These are phyloP conservation scores for Arthrobotrys entomopaga DNA, from an alignment of 2,329 filamentous ascomycete genomes.

Conservation along the genomic window DNA sequence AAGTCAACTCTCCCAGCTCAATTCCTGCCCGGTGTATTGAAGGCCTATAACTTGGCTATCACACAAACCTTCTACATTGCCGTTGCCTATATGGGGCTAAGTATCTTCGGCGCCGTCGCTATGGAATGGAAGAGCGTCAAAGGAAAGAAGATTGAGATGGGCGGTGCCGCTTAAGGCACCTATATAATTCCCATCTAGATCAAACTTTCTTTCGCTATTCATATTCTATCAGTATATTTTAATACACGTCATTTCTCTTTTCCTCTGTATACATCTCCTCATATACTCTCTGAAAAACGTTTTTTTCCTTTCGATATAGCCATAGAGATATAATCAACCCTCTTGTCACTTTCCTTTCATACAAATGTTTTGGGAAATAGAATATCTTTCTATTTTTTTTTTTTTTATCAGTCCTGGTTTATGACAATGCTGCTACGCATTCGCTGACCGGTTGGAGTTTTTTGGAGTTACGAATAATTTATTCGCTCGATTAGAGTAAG, in stretches of 20 bases:
- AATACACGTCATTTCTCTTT: slow-evolving; percentile 1
- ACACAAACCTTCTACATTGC: slow-evolving; percentile 68
- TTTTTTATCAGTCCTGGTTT: neutral
- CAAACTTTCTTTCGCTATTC: neutral
- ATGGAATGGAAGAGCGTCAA: slow-evolving; percentile 67
- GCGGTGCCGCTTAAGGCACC: slow-evolving; percentile 43
- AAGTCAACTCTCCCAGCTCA: slow-evolving; percentile 63
- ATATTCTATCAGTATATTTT: neutral
- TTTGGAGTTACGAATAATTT: slow-evolving; percentile 14
- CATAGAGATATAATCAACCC: too few relatives aligned
- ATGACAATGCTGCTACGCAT: neutral
- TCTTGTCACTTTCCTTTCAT: slow-evolving; percentile 5
- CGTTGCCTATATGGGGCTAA: slow-evolving; percentile 65
- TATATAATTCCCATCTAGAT: neutral
- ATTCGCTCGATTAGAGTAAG: neutral
- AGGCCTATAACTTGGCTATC: slow-evolving; percentile 67
- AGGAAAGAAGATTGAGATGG: slow-evolving; percentile 59
- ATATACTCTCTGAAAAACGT: slow-evolving; percentile 9
- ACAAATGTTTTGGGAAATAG: neutral
- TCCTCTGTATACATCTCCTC: slow-evolving; percentile 29
- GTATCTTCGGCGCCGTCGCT: slow-evolving; percentile 64
- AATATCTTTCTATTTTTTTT: slow-evolving; percentile 28
- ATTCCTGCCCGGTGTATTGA: slow-evolving; percentile 64
- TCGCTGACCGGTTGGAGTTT: slow-evolving; percentile 26
- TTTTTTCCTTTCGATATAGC: too few relatives aligned